Evolutionary conservation across 768 basidiomycete species (phyloP).

Genomic region (Tephrocybe rancida): DNA sequence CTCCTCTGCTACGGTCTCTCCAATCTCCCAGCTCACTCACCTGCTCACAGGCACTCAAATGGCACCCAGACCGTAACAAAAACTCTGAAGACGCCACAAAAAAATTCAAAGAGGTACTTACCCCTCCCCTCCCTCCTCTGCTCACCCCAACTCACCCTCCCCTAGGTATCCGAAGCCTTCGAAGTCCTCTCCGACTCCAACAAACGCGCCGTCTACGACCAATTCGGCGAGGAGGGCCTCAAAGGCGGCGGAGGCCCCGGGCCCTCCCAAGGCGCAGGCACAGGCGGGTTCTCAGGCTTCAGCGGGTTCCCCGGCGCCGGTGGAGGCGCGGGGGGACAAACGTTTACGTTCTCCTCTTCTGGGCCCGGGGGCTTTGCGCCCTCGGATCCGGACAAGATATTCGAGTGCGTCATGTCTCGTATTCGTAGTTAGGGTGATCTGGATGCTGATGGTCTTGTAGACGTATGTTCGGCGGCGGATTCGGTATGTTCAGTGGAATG

Average conservation of each 20-base stretch:
- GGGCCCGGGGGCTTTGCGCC: slow-evolving; percentile 73
- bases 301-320: slow-evolving; percentile 40
- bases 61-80: slow-evolving; percentile 92
- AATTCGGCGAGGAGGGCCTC: slow-evolving; percentile 94
- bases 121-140: neutral
- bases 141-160: neutral
- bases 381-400: slow-evolving; percentile 84
- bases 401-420: slow-evolving; percentile 63
- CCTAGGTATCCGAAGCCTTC: slow-evolving; percentile 92
- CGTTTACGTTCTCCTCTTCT: slow-evolving; percentile 58
- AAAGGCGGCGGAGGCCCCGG: slow-evolving; percentile 66
- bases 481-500: slow-evolving; percentile 29
- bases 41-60: slow-evolving; percentile 72
- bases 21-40: slow-evolving; percentile 10
- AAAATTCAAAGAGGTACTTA: slow-evolving; percentile 88
- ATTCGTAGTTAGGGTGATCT: neutral
- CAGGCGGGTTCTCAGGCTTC: slow-evolving; percentile 45
- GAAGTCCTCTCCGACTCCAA: slow-evolving; percentile 91
- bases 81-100: slow-evolving; percentile 84
- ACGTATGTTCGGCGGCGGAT: slow-evolving; percentile 50
- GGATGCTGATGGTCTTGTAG: slow-evolving; percentile 33
- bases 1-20: neutral
- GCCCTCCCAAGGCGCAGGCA: slow-evolving; percentile 53
- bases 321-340: slow-evolving; percentile 37
- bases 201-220: slow-evolving; percentile 86